phyloP scores from a whole-genome alignment of 2,329 filamentous ascomycete genomes.

The Plectosphaerella plurivora region DNA sequence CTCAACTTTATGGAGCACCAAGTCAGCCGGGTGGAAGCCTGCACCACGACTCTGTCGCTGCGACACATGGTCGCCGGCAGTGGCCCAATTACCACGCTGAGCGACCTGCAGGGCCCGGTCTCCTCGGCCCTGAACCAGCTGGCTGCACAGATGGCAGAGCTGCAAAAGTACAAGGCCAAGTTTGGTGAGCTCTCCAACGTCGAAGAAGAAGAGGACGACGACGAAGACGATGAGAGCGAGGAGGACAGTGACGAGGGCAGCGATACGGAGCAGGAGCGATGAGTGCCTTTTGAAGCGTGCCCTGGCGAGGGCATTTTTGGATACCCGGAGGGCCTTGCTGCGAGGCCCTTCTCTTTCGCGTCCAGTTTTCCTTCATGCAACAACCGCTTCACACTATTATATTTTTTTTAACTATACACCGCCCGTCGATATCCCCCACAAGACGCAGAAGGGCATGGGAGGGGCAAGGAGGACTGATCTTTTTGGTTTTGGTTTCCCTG shows the following conservation, averaged over 20 bases:
- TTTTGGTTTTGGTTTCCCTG: no score
- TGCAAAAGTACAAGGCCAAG: slow-evolving; percentile 54
- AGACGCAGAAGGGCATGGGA: no score
- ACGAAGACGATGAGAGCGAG: slow-evolving; percentile 21
- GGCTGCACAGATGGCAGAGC: slow-evolving; percentile 56
- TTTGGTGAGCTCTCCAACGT: slow-evolving; percentile 40
- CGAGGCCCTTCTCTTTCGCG: no score
- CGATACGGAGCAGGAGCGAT: slow-evolving; percentile 23
- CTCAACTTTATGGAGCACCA: slow-evolving; percentile 91
- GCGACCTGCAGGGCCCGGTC: slow-evolving; percentile 76
- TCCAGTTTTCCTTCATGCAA: no score
- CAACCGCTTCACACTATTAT: neutral
- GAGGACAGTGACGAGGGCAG: slow-evolving; percentile 19
- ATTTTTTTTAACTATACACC: slow-evolving; percentile 4
- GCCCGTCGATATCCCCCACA: no score
- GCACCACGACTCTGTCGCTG: slow-evolving; percentile 72
- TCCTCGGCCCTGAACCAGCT: slow-evolving; percentile 62
- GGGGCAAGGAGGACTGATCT: no score
- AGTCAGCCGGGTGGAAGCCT: slow-evolving; percentile 92
- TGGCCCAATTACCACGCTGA: slow-evolving; percentile 55
- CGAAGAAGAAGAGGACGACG: slow-evolving; percentile 22
- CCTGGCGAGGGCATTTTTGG: neutral
- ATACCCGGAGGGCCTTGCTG: neutral
- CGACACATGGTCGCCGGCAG: slow-evolving; percentile 75
- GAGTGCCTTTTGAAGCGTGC: neutral